Conservation (phyloP, 768 basidiomycete genomes). For the Amanita phalloides region DNA sequence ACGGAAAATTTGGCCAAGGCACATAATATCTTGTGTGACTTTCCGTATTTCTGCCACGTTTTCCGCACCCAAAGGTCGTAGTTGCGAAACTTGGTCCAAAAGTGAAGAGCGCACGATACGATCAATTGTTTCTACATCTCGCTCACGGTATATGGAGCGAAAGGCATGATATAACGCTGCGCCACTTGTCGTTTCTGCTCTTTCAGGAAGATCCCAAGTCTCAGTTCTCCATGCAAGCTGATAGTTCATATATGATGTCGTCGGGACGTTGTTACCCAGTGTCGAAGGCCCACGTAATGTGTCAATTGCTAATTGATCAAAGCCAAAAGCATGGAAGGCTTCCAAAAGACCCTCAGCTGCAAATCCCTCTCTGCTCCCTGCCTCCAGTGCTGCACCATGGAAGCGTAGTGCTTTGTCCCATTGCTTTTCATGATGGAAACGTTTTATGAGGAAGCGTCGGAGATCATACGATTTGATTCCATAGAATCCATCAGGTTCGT, state of each 20-base stretch:
- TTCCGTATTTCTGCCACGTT: slow-evolving; percentile 68
- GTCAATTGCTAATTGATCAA: slow-evolving; percentile 76
- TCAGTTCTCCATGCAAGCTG: slow-evolving; percentile 90
- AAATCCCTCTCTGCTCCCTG: slow-evolving; percentile 27
- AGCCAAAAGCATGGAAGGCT: slow-evolving; percentile 84
- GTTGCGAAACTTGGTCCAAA: slow-evolving; percentile 47
- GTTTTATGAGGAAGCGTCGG: slow-evolving; percentile 68
- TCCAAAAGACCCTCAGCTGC: slow-evolving; percentile 60
- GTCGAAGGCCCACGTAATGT: slow-evolving; percentile 38
- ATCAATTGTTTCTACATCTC: slow-evolving; percentile 41
- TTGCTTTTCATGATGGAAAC: slow-evolving; percentile 87
- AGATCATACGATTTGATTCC: slow-evolving; percentile 76
- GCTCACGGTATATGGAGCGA: slow-evolving; percentile 73
- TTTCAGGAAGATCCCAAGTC: slow-evolving; percentile 87
- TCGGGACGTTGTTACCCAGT: slow-evolving; percentile 14
- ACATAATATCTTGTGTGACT: slow-evolving; percentile 65
- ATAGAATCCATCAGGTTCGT: slow-evolving; percentile 98
- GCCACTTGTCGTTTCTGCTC: slow-evolving; percentile 32
- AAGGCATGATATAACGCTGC: slow-evolving; percentile 69
- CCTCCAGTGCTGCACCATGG: slow-evolving; percentile 79
- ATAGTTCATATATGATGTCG: slow-evolving; percentile 48
- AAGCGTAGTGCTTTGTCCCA: slow-evolving; percentile 88
- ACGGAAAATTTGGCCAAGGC: slow-evolving; percentile 60
- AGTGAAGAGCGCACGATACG: slow-evolving; percentile 39
- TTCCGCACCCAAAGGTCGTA: slow-evolving; percentile 64